Evolutionary conservation across 371 early-diverging fungal species (phyloP).

Genomic region (Thermomucor indicae-seudaticae): DNA sequence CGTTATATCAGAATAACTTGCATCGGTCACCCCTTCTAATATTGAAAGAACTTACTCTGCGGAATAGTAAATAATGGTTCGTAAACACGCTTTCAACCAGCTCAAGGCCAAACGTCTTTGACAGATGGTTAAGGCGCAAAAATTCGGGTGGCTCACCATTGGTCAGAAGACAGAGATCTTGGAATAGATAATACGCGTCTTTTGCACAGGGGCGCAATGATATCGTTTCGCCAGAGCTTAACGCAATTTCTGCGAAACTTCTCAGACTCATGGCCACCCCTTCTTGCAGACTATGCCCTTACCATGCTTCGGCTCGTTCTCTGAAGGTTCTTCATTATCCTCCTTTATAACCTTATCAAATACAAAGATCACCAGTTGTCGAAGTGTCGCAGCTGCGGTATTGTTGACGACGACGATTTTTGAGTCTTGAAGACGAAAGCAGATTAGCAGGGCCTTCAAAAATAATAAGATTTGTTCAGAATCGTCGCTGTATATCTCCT

Average conservation of each 20-base stretch:
- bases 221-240: slow-evolving; percentile 35
- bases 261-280: neutral
- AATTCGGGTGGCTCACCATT: slow-evolving; percentile 66
- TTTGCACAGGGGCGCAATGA: slow-evolving; percentile 56
- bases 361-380: slow-evolving; percentile 89
- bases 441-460: slow-evolving; percentile 87
- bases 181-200: slow-evolving; percentile 86
- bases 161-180: slow-evolving; percentile 75
- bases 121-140: slow-evolving; percentile 59
- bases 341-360: slow-evolving; percentile 88
- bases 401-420: slow-evolving; percentile 86
- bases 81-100: slow-evolving; percentile 86
- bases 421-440: slow-evolving; percentile 84
- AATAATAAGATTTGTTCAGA: neutral
- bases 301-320: slow-evolving; percentile 37
- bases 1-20: neutral
- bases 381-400: slow-evolving; percentile 92
- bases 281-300: slow-evolving; percentile 7
- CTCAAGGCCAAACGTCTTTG: slow-evolving; percentile 87
- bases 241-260: slow-evolving; percentile 11
- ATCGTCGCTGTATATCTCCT: neutral
- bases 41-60: slow-evolving; percentile 44
- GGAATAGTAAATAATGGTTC: slow-evolving; percentile 73
- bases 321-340: slow-evolving; percentile 33
- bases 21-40: neutral